Percentiles rank a stretch among this genome's conserved stretches.
These are phyloP conservation scores for Grosmannia penicillata DNA, from an alignment of 2,329 filamentous ascomycete genomes.

Conservation along the genomic window DNA sequence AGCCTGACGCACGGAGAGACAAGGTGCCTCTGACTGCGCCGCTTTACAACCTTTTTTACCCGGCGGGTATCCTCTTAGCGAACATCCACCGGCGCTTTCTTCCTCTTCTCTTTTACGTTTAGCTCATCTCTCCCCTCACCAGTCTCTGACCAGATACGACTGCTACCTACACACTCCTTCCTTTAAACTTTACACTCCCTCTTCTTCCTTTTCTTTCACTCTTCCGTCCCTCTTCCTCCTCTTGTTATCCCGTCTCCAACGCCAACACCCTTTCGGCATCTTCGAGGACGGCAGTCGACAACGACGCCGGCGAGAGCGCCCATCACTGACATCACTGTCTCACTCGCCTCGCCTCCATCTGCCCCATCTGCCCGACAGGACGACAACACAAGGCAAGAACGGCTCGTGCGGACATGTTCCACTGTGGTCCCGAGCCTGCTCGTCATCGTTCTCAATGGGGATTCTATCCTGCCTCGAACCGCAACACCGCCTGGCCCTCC, in stretches of 20 bases:
- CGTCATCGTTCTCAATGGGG: conserved; percentile 34
- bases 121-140: neutral
- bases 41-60: conserved; percentile 7
- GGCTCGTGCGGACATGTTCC: conserved; percentile 4
- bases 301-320: too few species aligned
- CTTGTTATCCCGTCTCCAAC: neutral
- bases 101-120: neutral
- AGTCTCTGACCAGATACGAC: neutral
- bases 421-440: conserved; percentile 4
- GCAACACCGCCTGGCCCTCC: conserved; percentile 32
- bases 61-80: conserved; percentile 8
- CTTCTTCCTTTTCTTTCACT: neutral
- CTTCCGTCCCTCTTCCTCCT: neutral
- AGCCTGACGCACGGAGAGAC: neutral
- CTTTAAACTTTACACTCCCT: neutral
- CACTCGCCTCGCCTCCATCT: neutral
- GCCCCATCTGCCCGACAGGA: neutral
- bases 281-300: too few species aligned
- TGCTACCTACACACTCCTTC: neutral
- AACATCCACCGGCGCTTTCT: conserved; percentile 3
- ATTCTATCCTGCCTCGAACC: conserved; percentile 34
- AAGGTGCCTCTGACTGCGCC: neutral
- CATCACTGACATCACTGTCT: too few species aligned
- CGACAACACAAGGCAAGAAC: neutral
- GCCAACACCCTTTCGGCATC: too few species aligned